These are phyloP conservation scores for Millerozyma acaciae DNA, from an alignment of 805 yeast species.

Conservation along the genomic window DNA sequence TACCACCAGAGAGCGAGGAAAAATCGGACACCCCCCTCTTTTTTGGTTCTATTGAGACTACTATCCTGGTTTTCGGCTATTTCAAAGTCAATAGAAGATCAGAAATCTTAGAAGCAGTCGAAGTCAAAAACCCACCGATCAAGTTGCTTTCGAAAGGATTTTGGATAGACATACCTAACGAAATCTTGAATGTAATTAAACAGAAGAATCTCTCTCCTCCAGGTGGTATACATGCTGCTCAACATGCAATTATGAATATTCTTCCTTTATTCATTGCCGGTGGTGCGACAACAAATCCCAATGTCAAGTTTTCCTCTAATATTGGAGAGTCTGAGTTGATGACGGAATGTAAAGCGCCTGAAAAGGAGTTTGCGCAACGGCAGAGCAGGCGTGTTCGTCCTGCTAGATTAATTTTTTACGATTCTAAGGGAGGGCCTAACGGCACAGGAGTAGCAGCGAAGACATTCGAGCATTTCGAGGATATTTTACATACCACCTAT, in stretches of 20 bases:
- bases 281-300: slow-evolving; percentile 49
- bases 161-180: slow-evolving; percentile 82
- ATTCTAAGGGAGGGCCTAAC: slow-evolving; percentile 72
- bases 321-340: slow-evolving; percentile 56
- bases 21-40: slow-evolving; percentile 53
- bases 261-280: slow-evolving; percentile 71
- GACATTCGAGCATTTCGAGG: slow-evolving; percentile 75
- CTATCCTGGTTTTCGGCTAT: slow-evolving; percentile 84
- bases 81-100: slow-evolving; percentile 77
- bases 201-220: slow-evolving; percentile 64
- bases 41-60: slow-evolving; percentile 70
- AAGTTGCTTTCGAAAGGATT: slow-evolving; percentile 68
- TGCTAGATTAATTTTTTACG: slow-evolving; percentile 80
- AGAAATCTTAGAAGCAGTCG: slow-evolving; percentile 88
- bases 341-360: slow-evolving; percentile 97
- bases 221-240: slow-evolving; percentile 95
- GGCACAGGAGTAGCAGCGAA: slow-evolving; percentile 80
- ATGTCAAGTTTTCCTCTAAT: slow-evolving; percentile 24
- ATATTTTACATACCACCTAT: slow-evolving; percentile 57
- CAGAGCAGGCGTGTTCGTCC: slow-evolving; percentile 76
- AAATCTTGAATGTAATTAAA: slow-evolving; percentile 56
- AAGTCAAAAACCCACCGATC: slow-evolving; percentile 85
- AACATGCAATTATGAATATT: slow-evolving; percentile 81
- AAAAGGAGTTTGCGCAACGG: slow-evolving; percentile 82
- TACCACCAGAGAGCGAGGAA: slow-evolving; percentile 29